Evolutionary conservation across 148 eudicot genomes (phyloP).

Genomic region (Persicaria tinctoria): DNA sequence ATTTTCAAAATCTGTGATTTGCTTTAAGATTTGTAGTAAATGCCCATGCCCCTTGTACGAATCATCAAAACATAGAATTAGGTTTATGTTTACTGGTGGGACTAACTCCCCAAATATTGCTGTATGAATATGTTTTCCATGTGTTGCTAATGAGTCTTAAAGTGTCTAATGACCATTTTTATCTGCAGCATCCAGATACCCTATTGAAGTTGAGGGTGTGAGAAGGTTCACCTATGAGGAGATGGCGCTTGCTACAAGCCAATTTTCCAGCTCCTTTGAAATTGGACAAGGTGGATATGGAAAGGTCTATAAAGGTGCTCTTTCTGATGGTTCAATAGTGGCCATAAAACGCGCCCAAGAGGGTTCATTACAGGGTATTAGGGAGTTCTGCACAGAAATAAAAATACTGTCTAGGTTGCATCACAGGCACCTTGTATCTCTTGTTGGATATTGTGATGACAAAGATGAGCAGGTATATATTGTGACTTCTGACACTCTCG

Average conservation of each 20-base stretch:
- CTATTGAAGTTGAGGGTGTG: conserved; percentile 55
- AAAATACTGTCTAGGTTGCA: conserved; percentile 70
- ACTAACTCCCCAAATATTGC: not conserved
- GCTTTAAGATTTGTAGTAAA: no score
- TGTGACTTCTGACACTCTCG: no score
- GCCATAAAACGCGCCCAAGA: conserved; percentile 80
- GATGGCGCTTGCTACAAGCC: conserved; percentile 48
- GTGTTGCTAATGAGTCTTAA: not conserved
- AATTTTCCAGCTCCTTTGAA: conserved; percentile 34
- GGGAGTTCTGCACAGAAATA: conserved; percentile 69
- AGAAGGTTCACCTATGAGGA: conserved; percentile 47
- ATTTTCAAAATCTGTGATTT: not conserved
- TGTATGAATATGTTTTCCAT: not conserved
- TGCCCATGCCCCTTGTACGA: no score
- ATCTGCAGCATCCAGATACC: conserved; percentile 19
- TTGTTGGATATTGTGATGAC: conserved; percentile 69
- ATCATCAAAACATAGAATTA: no score
- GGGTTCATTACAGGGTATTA: conserved; percentile 76
- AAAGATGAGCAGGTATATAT: conserved; percentile 71
- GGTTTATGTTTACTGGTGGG: no score
- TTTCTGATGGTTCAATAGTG: conserved; percentile 50
- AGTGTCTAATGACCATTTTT: not conserved
- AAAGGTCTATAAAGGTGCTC: conserved; percentile 62
- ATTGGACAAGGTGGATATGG: conserved; percentile 92
- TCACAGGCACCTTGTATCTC: conserved; percentile 64